These are phyloP conservation scores for Cryphonectria radicalis DNA, from an alignment of 2,329 filamentous ascomycete species.

Conservation along the genomic window DNA sequence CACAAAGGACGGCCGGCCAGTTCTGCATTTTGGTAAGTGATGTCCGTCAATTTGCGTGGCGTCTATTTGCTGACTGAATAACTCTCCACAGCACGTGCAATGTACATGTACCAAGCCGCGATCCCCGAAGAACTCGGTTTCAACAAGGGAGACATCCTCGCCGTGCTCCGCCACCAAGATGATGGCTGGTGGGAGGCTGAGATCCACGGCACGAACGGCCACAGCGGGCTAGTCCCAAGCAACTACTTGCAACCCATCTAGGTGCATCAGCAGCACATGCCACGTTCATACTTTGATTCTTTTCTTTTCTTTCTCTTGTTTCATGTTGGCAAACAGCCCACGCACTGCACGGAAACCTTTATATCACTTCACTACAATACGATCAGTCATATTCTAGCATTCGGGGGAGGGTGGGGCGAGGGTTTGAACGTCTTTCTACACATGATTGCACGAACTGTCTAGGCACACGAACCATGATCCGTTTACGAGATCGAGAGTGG, in stretches of 20 bases:
- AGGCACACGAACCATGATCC: not conserved
- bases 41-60: slow-evolving; percentile 34
- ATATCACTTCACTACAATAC: slow-evolving; percentile 3
- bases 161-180: slow-evolving; percentile 88
- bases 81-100: slow-evolving; percentile 75
- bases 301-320: not conserved
- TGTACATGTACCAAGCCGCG: slow-evolving; percentile 92
- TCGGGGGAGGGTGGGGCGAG: not conserved
- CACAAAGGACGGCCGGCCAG: slow-evolving; percentile 82
- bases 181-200: slow-evolving; percentile 99
- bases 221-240: slow-evolving; percentile 66
- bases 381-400: slow-evolving; percentile 7
- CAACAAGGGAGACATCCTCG: slow-evolving; percentile 87
- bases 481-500: not conserved
- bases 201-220: slow-evolving; percentile 70
- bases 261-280: not conserved
- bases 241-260: slow-evolving; percentile 63
- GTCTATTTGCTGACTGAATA: not conserved
- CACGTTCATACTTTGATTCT: not conserved
- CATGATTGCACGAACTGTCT: slow-evolving; percentile 7
- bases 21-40: slow-evolving; percentile 88
- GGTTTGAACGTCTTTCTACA: slow-evolving; percentile 1
- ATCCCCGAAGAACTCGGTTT: slow-evolving; percentile 96
- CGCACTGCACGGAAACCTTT: not conserved
- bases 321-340: not conserved